phyloP scores from a whole-genome alignment of 805 yeast genomes.

The Jamesozyma gamospora region DNA sequence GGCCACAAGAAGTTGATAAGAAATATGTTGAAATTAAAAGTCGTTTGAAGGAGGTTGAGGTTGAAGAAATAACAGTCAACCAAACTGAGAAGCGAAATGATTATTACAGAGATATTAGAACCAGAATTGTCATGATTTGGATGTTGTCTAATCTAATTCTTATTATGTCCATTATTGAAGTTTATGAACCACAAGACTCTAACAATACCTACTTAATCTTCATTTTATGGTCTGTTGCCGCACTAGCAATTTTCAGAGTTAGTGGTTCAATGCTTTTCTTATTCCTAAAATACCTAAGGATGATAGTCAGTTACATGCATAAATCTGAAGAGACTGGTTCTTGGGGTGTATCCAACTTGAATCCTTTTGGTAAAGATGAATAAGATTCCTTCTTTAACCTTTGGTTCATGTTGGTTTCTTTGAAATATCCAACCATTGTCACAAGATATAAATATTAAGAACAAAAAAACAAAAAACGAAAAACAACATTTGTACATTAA shows the following conservation, averaged over 20 bases:
- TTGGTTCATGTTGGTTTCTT: not conserved
- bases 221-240: conserved; percentile 89
- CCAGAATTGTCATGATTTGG: conserved; percentile 95
- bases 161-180: conserved; percentile 80
- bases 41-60: conserved; percentile 29
- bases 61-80: conserved; percentile 22
- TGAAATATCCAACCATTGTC: no score
- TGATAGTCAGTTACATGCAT: conserved; percentile 32
- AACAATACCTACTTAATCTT: conserved; percentile 71
- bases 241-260: conserved; percentile 71
- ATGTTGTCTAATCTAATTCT: conserved; percentile 70
- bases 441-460: no score
- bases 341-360: conserved; percentile 4
- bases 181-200: conserved; percentile 55
- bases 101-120: conserved; percentile 88
- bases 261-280: conserved; percentile 70
- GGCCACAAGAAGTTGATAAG: conserved; percentile 33
- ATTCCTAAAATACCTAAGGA: conserved; percentile 31
- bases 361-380: conserved; percentile 4
- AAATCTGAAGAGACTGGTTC: conserved; percentile 32
- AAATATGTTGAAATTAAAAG: conserved; percentile 30
- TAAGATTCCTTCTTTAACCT: not conserved
- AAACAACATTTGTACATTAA: no score
- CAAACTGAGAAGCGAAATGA: conserved; percentile 45
- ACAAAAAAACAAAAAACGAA: no score